Evolutionary conservation across 2,329 filamentous ascomycete species (phyloP).

Genomic region (Thielaviopsis populi): DNA sequence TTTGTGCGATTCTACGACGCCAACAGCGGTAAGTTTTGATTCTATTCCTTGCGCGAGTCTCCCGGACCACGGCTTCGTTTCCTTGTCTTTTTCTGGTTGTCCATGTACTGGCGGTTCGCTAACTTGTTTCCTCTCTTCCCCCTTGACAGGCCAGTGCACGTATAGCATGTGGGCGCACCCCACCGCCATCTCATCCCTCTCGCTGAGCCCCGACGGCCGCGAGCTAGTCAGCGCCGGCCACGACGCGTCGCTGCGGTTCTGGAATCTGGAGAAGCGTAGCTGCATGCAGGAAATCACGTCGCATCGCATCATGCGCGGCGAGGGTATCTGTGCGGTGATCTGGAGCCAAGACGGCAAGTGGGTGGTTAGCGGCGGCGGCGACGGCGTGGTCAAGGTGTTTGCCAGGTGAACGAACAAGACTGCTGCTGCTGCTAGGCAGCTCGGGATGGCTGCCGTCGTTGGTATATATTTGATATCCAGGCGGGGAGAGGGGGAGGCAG

Average conservation of each 20-base stretch:
- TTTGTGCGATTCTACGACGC: conserved; percentile 97
- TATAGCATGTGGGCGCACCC: conserved; percentile 98
- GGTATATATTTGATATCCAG: conserved; percentile 1
- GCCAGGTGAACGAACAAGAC: conserved; percentile 36
- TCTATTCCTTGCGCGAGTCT: background rate
- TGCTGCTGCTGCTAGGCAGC: no score
- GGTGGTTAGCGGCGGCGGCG: conserved; percentile 87
- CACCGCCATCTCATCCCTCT: conserved; percentile 79
- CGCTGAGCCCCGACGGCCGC: conserved; percentile 79
- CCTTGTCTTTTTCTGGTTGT: no score
- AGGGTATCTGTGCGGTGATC: conserved; percentile 84
- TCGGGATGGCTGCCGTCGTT: background rate
- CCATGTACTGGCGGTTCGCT: background rate
- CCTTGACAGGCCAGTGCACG: conserved; percentile 73
- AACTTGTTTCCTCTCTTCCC: conserved; percentile 4
- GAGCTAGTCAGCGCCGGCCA: conserved; percentile 94
- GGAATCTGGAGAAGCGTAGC: conserved; percentile 87
- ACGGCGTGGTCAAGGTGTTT: conserved; percentile 92
- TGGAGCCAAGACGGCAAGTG: conserved; percentile 94
- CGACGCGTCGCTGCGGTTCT: conserved; percentile 89
- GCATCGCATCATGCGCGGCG: conserved; percentile 86
- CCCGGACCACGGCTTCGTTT: no score
- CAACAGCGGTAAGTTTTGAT: conserved; percentile 68
- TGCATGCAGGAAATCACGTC: conserved; percentile 93
- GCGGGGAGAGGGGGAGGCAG: background rate